A percentile compares a stretch with the other conserved stretches of the same genome.
Evolutionary conservation across 2,329 filamentous ascomycete species (phyloP).

Genomic region (Colletotrichum sp.): DNA sequence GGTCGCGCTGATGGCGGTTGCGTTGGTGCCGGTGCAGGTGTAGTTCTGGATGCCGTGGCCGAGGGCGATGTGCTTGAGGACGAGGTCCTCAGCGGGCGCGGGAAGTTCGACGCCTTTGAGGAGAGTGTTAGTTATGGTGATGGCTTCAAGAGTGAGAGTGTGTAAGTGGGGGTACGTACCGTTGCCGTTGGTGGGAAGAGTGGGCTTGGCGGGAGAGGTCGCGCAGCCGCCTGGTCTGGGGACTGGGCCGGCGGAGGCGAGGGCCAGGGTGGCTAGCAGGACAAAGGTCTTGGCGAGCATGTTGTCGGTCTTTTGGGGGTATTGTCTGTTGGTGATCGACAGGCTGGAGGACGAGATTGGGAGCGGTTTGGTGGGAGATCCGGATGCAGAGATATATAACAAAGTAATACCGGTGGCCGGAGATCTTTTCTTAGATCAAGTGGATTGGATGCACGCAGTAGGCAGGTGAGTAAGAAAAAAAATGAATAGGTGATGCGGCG

Average conservation of each 20-base stretch:
- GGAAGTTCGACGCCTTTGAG: slow-evolving; percentile 47
- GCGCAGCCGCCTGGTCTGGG: slow-evolving; percentile 22
- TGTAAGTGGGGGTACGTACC: slow-evolving; percentile 33
- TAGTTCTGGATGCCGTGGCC: slow-evolving; percentile 75
- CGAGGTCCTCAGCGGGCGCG: slow-evolving; percentile 39
- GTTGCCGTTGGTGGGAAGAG: slow-evolving; percentile 44
- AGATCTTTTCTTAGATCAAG: slow-evolving; percentile 18
- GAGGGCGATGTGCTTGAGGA: slow-evolving; percentile 61
- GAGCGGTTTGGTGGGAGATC: background rate
- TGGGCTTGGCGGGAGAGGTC: slow-evolving; percentile 27
- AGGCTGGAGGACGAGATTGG: background rate
- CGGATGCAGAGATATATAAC: slow-evolving; percentile 1
- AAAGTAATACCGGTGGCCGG: slow-evolving; percentile 2
- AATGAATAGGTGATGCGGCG: background rate
- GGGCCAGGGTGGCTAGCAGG: slow-evolving; percentile 37
- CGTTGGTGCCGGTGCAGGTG: slow-evolving; percentile 53
- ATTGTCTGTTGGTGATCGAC: background rate
- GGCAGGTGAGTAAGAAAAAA: background rate
- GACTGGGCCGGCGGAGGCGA: slow-evolving; percentile 34
- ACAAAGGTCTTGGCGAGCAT: slow-evolving; percentile 35
- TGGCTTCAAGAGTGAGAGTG: background rate
- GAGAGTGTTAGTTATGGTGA: slow-evolving; percentile 18
- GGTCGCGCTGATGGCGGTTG: slow-evolving; percentile 61
- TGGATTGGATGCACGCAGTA: background rate
- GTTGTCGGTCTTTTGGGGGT: background rate